Evolutionary conservation across 192 early-diverging fungal genomes (phyloP), one percentile per base, ranked within the genome.

Genomic region (Rhizophagus sp.): DNA sequence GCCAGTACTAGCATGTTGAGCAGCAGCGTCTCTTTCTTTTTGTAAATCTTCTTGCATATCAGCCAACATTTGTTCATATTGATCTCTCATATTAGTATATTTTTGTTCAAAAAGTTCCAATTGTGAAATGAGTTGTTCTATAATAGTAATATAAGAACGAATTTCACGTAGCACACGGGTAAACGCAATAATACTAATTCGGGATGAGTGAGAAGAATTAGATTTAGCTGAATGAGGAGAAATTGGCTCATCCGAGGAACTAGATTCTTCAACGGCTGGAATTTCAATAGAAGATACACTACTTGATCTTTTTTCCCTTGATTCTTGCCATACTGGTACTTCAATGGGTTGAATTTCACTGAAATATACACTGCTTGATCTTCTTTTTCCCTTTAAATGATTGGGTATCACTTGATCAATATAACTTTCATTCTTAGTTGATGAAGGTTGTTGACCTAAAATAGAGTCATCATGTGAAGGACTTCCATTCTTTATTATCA

Each of bases 41-140:
- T 90, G 86, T 25, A 90, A 81, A 15, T 81, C 80, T 15, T 85
- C 76, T 72, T 95, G 90, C 73, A 95, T 85, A 22, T 80, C 71
- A 11, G 65, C 70, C 52, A 96, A 82, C 78, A 92, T 92, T n/a
- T 89, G 85, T 80, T 96, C 95, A 78, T 94, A 96, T 77, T 88
- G 83, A 27, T 73, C 71, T 15, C 88, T 82, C 90, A 91, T 91
- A 67, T 82, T 84, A 12, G 83, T 84, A 68, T 89, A 91, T 64
- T 91, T 87, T 24, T 75, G 78, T 69, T 91, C 90, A 2, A 85
- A 84, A 41, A 83, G 83, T 73, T 91, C 90, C 6, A 92, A 75
- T 44, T 89, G 89, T 3, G 76, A 61, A 5, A 92, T 87, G 15
- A 92, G 82, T 78, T 89, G 90, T 74, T 92, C 90, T 73, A 91